Percentiles rank a stretch among this genome's conserved stretches.
phyloP scores from a whole-genome alignment of 1,284 basidiomycete species.

The Leccinum solheimii region DNA sequence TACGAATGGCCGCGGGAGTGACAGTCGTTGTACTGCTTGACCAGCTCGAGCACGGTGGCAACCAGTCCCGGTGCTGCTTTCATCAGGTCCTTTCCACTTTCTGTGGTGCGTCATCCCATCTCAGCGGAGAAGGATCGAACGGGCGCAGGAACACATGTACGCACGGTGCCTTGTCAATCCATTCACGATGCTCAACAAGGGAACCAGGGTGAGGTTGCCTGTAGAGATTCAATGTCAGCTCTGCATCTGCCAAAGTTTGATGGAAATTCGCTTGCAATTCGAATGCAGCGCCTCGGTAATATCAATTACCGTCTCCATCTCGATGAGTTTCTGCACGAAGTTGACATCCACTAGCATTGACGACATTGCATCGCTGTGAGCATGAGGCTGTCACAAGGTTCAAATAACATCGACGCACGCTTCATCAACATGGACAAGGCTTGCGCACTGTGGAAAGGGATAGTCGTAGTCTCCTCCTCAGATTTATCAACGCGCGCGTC shows the following conservation, averaged over 20 bases:
- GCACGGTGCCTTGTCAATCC: constrained; percentile 21
- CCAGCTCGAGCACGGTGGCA: constrained; percentile 22
- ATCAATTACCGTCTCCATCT: constrained; percentile 19
- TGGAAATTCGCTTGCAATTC: constrained; percentile 14
- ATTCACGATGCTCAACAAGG: constrained; percentile 26
- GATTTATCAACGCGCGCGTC: constrained; percentile 3
- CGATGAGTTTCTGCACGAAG: constrained; percentile 17
- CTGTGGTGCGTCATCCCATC: constrained; percentile 6
- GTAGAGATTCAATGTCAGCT: constrained; percentile 1
- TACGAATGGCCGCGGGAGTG: constrained; percentile 28
- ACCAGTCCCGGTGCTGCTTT: constrained; percentile 9
- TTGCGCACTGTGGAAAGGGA: constrained; percentile 32
- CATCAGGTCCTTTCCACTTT: constrained; percentile 11
- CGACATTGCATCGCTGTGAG: background rate
- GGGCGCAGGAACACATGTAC: background rate
- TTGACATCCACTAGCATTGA: constrained; percentile 17
- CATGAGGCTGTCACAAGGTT: background rate
- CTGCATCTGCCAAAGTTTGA: background rate
- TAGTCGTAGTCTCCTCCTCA: constrained; percentile 21
- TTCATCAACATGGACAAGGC: constrained; percentile 29
- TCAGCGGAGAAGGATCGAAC: background rate
- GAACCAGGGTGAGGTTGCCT: constrained; percentile 19
- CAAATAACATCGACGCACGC: constrained; percentile 10
- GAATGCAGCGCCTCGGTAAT: constrained; percentile 19
- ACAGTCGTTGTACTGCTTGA: constrained; percentile 28